Evolutionary conservation across 1,284 basidiomycete species (phyloP), one percentile per base, ranked within the genome.

Genomic region (Wallemia ichthyophaga): DNA sequence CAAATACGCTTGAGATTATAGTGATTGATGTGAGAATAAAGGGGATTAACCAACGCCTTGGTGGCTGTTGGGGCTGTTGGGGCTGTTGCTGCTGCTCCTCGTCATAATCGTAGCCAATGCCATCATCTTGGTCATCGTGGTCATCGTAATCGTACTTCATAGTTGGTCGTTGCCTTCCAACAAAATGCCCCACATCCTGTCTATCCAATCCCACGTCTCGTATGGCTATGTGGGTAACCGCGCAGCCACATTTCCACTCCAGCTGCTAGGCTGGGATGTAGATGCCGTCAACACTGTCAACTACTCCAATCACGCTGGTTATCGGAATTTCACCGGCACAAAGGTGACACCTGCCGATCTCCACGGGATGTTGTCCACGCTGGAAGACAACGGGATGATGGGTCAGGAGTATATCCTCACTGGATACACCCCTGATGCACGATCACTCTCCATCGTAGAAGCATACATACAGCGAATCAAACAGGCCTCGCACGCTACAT

Each of bases 201-300:
- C 72, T 1, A 78, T 96, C 57, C 92, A 96, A 67, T 87, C 84
- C 0, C 92, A 98, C 66, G 92, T 96, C 61, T 80, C 84, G 1
- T 87, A 82, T 63, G 92, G 92, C 60, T 96, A 92, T 67, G 92
- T 94, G n/a, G 91, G 91, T 65, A 78, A 77, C 63, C 69, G 74
- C 59, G 86, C 91, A 1, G 92, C 92, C 0, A 83, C 87, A 0
- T 95, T 99, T 67, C 91, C 92, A 0, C 75, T 96, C 17, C 91
- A 96, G 70, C 81, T 86, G 61, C 77, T 96, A 55, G 92, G 89
- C 25, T 96, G 85, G 71, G 89, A 98, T 64, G 89, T 96, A 48
- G 92, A 98, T 72, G 87, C 86, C 25, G 78, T 95, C 48, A 95
- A 96, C 69, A 94, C 91, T 0, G 92, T 96, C 56, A 78, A 77